Percentiles rank a stretch among this genome's conserved stretches.
Conservation (phyloP, 2,329 filamentous ascomycete species). For the Exophiala lecanii-corni region DNA sequence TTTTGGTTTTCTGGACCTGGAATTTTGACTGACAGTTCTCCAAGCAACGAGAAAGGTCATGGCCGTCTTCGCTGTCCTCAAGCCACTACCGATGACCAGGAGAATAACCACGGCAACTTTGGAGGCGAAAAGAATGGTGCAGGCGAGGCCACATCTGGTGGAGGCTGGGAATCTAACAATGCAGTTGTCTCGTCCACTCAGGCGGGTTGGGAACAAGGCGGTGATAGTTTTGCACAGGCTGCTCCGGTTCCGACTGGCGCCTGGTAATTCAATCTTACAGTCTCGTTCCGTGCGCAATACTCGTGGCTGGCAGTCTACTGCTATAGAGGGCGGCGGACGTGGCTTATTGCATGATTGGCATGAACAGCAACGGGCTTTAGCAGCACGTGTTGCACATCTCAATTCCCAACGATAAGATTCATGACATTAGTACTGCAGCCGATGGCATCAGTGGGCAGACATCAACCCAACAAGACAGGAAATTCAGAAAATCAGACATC, state of each 20-base stretch:
- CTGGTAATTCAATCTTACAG: no score
- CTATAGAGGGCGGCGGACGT: no score
- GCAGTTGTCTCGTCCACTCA: conserved; percentile 25
- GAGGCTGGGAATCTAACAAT: conserved; percentile 9
- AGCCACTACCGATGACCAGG: conserved; percentile 10
- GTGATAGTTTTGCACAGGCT: conserved; percentile 12
- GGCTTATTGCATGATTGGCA: no score
- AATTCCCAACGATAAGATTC: no score
- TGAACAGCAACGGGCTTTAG: no score
- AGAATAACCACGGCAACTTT: conserved; percentile 16
- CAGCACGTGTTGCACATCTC: no score
- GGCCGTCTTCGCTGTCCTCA: conserved; percentile 18
- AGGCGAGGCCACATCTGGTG: not conserved
- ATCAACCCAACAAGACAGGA: no score
- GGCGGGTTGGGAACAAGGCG: conserved; percentile 22
- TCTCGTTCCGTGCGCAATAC: no score
- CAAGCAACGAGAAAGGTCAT: conserved; percentile 20
- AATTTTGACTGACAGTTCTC: not conserved
- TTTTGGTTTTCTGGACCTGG: not conserved
- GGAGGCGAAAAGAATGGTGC: conserved; percentile 10
- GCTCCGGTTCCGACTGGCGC: conserved; percentile 8
- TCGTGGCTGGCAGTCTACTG: no score
- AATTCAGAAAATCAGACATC: no score
- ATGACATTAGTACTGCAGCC: no score
- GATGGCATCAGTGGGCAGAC: no score